Conservation (phyloP, 495 filamentous ascomycete species). For the Xylaria intraflava region DNA sequence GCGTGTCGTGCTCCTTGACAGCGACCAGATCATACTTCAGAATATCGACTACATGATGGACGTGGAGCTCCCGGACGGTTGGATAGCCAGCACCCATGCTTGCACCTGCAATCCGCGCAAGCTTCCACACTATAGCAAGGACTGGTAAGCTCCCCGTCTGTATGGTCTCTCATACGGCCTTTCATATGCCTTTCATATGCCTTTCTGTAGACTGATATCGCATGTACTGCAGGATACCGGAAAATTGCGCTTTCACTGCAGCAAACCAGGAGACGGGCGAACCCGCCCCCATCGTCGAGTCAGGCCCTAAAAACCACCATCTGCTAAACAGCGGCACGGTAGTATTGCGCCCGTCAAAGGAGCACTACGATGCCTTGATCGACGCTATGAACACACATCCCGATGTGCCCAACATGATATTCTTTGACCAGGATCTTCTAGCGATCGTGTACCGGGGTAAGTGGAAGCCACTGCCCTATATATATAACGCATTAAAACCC, state of each 20-base stretch:
- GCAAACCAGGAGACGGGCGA: slow-evolving; percentile 30
- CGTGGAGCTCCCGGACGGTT: slow-evolving; percentile 27
- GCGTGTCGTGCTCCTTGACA: slow-evolving; percentile 36
- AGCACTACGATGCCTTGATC: slow-evolving; percentile 29
- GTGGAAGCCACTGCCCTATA: slow-evolving; percentile 35
- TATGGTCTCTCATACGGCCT: neutral
- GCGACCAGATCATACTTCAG: slow-evolving; percentile 33
- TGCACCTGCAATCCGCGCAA: slow-evolving; percentile 37
- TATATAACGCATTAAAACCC: slow-evolving; percentile 35
- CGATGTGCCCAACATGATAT: slow-evolving; percentile 34
- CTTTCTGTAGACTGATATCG: neutral
- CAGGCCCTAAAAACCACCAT: slow-evolving; percentile 30
- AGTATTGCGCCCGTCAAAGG: slow-evolving; percentile 26
- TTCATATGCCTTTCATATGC: neutral
- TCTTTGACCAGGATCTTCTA: slow-evolving; percentile 37
- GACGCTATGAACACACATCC: slow-evolving; percentile 38
- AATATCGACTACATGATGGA: slow-evolving; percentile 40
- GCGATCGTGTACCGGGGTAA: slow-evolving; percentile 31
- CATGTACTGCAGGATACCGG: slow-evolving; percentile 20
- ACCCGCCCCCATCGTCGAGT: slow-evolving; percentile 28
- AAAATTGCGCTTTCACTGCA: slow-evolving; percentile 35
- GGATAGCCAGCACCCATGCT: slow-evolving; percentile 30
- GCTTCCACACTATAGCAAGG: slow-evolving; percentile 33
- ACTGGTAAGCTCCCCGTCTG: slow-evolving; percentile 14
- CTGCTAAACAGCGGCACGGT: slow-evolving; percentile 37